Base-by-base conservation (phyloP, 1,139 yeast genomes). In the Diutina catenulata region DNA sequence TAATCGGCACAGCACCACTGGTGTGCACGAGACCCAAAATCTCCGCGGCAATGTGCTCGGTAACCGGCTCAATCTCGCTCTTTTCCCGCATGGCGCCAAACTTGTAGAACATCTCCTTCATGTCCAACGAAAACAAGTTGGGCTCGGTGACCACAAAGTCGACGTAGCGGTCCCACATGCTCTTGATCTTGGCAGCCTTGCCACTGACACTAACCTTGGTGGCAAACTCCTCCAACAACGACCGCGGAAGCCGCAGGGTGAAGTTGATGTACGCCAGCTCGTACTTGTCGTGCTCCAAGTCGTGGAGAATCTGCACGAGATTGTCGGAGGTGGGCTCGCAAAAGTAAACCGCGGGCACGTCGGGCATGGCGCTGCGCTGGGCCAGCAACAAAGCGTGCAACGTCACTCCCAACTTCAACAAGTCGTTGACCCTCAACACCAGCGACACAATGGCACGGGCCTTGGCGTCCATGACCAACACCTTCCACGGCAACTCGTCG, bases 121-220 rank as follows among this genome's bases (percentile, higher is more conserved):
- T 53, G 41, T 87, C 94, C 41, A 93, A 64, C 21, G 93, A 80
- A 55, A 87, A 91, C 37, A 91, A 67, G 51, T 86, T 82, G 16
- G 95, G 94, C 55, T 91, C 99, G 2, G 96, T 82, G 23, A 88
- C 97, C 8, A 86, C 68, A 52, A 86, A 91, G 56, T 88, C 91
- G 45, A 91, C 64, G 57, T 87, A 91, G 57, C 91, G 98, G 56
- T 91, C 99, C 58, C 66, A 91, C 6, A 91, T 94, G 55, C 88
- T 97, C 46, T 80, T 74, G 43, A 91, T 80, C 49, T 75, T 74
- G 43, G 64, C 64, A 2, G 91, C 70, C 48, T 75, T 77, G 1
- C 86, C 87, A 3, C 80, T 69, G 29, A 70, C 50, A 7, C 94
- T 77, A 3, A 91, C 91, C 46, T 80, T 72, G 47, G 80, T 76